These are phyloP conservation scores for Russula virescens DNA, from an alignment of 768 basidiomycete genomes.

Conservation along the genomic window DNA sequence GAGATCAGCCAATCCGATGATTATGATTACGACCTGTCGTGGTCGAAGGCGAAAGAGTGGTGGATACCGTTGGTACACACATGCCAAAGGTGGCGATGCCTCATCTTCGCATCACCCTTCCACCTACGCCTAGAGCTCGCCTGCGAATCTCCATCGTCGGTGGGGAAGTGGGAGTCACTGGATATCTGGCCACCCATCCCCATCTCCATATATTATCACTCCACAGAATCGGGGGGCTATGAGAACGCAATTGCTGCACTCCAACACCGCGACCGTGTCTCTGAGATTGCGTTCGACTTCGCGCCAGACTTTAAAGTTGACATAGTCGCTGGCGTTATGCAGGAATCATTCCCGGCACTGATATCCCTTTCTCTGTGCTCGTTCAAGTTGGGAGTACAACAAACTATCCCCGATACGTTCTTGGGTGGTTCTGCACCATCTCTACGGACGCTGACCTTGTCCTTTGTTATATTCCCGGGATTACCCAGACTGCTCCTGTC, in stretches of 20 bases:
- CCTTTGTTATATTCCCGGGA: neutral
- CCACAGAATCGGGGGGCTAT: neutral
- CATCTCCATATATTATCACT: neutral
- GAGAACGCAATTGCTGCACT: neutral
- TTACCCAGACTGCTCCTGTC: neutral
- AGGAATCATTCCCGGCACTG: neutral
- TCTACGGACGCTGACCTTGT: no score
- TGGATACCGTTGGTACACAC: neutral
- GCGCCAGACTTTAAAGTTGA: no score
- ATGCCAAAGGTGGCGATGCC: neutral
- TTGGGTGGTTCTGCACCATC: no score
- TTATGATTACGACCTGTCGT: no score
- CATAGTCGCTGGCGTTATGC: neutral
- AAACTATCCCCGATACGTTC: no score
- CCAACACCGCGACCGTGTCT: neutral
- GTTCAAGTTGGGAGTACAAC: no score
- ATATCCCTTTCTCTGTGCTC: neutral
- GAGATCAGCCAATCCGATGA: no score
- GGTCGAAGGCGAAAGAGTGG: no score
- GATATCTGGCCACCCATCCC: neutral
- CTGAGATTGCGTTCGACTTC: neutral
- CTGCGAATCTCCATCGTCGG: neutral
- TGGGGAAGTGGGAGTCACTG: neutral
- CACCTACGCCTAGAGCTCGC: neutral
- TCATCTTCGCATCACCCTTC: neutral